These are phyloP conservation scores for Cyclotella choctawhatcheeana DNA, from an alignment of 108 stramenopile genomes.

Conservation along the genomic window DNA sequence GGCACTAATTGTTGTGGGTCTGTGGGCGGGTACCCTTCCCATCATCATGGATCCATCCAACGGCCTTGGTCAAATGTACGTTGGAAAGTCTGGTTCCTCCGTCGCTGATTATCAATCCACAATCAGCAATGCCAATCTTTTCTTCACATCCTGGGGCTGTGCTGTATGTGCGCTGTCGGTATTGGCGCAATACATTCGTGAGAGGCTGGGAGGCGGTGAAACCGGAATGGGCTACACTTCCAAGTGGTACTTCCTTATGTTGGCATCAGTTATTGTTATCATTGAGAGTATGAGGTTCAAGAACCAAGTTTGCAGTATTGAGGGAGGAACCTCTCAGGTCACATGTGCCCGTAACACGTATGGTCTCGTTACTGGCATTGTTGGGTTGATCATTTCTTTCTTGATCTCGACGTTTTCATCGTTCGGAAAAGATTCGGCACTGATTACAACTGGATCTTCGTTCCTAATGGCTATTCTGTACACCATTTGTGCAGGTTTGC, in stretches of 20 bases:
- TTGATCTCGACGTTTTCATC: slow-evolving; percentile 47
- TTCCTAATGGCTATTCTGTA: slow-evolving; percentile 45
- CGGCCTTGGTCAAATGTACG: slow-evolving; percentile 52
- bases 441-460: slow-evolving; percentile 39
- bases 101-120: slow-evolving; percentile 43
- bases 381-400: slow-evolving; percentile 40
- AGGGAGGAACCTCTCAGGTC: slow-evolving; percentile 24
- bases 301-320: slow-evolving; percentile 47
- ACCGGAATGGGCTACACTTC: slow-evolving; percentile 45
- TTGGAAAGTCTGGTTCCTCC: slow-evolving; percentile 21
- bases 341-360: slow-evolving; percentile 46
- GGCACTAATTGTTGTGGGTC: slow-evolving; percentile 28
- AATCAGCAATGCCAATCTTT: slow-evolving; percentile 51
- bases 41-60: slow-evolving; percentile 48
- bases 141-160: slow-evolving; percentile 41
- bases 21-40: slow-evolving; percentile 45
- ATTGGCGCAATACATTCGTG: slow-evolving; percentile 44
- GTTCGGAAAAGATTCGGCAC: slow-evolving; percentile 46
- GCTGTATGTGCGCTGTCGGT: slow-evolving; percentile 29
- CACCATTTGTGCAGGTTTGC: slow-evolving; percentile 45
- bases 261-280: slow-evolving; percentile 47
- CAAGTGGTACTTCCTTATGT: slow-evolving; percentile 47
- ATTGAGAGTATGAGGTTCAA: slow-evolving; percentile 50
- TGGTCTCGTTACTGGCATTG: slow-evolving; percentile 46
- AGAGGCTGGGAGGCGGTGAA: slow-evolving; percentile 30